A percentile compares a stretch with the other conserved stretches of the same genome.
Evolutionary conservation across 257 asterid species (phyloP).

Genomic region (Voacanga thouarsii): DNA sequence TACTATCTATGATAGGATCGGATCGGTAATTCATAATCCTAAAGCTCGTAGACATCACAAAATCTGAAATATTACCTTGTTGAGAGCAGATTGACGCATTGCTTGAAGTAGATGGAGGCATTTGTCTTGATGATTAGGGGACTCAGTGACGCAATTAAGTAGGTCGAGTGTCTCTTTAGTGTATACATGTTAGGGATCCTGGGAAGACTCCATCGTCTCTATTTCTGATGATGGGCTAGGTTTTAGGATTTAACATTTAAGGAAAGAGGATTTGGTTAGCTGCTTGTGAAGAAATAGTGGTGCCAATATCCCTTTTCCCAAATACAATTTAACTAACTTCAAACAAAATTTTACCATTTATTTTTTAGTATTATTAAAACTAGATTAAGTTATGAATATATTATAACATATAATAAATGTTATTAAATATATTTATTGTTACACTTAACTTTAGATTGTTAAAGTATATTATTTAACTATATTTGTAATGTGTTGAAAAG

Average conservation of each 20-base stretch:
- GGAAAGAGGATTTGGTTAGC: not conserved
- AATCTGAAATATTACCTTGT: constrained; percentile 39
- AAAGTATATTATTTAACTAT: no score
- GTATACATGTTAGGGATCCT: constrained; percentile 48
- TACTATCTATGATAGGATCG: not conserved
- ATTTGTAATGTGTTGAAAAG: no score
- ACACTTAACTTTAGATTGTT: no score
- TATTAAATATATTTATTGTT: no score
- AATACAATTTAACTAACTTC: no score
- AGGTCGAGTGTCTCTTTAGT: constrained; percentile 68
- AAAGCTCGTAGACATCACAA: not conserved
- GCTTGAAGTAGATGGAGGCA: constrained; percentile 61
- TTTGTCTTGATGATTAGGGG: constrained; percentile 63
- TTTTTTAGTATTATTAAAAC: no score
- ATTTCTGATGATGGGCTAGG: not conserved
- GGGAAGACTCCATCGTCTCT: constrained; percentile 22
- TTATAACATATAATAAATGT: no score
- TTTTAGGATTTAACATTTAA: constrained; percentile 9
- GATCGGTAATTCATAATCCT: no score
- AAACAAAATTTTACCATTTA: no score
- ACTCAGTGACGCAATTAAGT: constrained; percentile 69
- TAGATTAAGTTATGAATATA: no score
- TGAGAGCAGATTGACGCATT: constrained; percentile 65
- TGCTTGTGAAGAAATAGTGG: not conserved
- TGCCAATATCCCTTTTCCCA: not conserved